Evolutionary conservation across 345 rosid genomes (phyloP), one percentile per base, ranked within the genome.

Genomic region (Acer negundo): DNA sequence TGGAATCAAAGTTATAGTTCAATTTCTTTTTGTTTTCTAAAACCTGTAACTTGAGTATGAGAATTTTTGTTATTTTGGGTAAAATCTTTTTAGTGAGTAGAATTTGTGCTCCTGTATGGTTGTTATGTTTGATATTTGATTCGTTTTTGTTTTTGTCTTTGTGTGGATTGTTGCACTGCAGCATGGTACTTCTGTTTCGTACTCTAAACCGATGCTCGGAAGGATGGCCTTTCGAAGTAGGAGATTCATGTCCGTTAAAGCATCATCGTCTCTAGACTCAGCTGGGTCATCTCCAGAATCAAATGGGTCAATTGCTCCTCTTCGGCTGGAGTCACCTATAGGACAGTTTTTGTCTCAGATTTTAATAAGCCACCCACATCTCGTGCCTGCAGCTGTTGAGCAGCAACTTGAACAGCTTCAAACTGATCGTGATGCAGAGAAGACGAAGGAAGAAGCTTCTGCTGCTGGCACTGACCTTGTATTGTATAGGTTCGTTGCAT

Each of bases 361-460:
- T 61, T 75, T 96, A 79, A 59, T 82, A 38, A 96, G 90, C 75
- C 97, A 96, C 79, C 99, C 99, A 6, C 97, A 97, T 82, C 98
- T 97, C 28, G 86, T 97, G 76, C 95, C 94, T 67, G 98, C 95
- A 22, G 99, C 99, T 7, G 98, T 90, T 58, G 99, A 94, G 82
- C 94, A 92, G 84, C 97, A 93, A 86, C 97, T 97, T 61, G 94
- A 94, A 38, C 99, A 91, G 88, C 97, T 97, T 51, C 98, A 89
- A 78, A 91, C 88, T 0, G 98, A 91, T 69, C 92, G 92, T 10
- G 97, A 94, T 73, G 81, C 94, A 22, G 91, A 90, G 75, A 83
- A 82, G 47, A 83, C 87, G n/a, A 86, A 75, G 72, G 94, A 97
- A 62, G 91, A 90, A n/a, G 77, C 92, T 0, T 78, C 93, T n/a